Evolutionary conservation across 2,329 filamentous ascomycete genomes (phyloP).

Genomic region (Mariannaea elegans): DNA sequence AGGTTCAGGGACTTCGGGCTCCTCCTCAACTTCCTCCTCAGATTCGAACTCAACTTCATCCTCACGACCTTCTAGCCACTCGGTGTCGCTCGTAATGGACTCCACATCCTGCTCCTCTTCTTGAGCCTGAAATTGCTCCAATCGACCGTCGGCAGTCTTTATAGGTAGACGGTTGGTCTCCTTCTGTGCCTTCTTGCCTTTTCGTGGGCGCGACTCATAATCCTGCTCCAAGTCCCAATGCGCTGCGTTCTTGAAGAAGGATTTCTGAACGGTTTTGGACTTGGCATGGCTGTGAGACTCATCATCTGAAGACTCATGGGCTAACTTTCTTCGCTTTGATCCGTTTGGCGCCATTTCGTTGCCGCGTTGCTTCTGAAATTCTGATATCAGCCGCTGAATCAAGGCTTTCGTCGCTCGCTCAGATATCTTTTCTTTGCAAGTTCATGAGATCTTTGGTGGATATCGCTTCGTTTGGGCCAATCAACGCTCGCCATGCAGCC

Average conservation of each 20-base stretch:
- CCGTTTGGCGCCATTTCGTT: constrained; percentile 58
- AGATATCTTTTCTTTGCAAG: constrained; percentile 28
- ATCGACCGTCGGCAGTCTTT: constrained; percentile 80
- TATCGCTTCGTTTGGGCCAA: constrained; percentile 25
- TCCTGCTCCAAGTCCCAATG: constrained; percentile 93
- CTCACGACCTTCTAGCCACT: constrained; percentile 70
- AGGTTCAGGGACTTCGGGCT: constrained; percentile 74
- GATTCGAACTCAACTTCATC: constrained; percentile 60
- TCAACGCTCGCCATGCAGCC: constrained; percentile 20
- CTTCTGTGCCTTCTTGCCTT: constrained; percentile 76
- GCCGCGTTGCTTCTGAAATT: constrained; percentile 12
- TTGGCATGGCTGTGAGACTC: constrained; percentile 47
- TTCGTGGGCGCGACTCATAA: constrained; percentile 83
- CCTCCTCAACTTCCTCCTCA: constrained; percentile 60
- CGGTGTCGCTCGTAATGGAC: constrained; percentile 65
- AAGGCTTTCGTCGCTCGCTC: constrained; percentile 29
- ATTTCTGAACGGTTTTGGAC: constrained; percentile 60
- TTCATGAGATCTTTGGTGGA: constrained; percentile 26
- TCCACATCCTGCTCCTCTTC: constrained; percentile 64
- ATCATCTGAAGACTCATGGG: constrained; percentile 59
- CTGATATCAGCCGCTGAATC: constrained; percentile 18
- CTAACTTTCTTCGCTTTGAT: constrained; percentile 67
- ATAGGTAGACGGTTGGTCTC: constrained; percentile 84
- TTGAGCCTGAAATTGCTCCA: constrained; percentile 67
- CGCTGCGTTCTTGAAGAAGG: constrained; percentile 77